Evolutionary conservation across 148 eudicot species (phyloP).

Genomic region (Suaeda aralocaspica): DNA sequence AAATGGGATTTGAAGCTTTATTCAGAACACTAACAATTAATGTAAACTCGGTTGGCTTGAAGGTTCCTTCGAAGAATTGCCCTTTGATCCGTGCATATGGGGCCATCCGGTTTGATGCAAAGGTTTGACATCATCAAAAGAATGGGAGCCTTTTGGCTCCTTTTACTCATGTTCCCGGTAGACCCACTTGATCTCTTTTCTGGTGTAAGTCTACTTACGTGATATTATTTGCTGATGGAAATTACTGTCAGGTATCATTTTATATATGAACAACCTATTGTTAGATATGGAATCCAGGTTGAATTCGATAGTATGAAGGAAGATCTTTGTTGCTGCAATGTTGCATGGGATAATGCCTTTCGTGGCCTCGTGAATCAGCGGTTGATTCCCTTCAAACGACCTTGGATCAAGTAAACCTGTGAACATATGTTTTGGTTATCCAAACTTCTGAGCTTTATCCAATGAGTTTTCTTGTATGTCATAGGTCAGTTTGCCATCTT

Average conservation of each 20-base stretch:
- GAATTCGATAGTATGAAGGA: slow-evolving; percentile 87
- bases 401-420: slow-evolving; percentile 53
- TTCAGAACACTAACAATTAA: neutral
- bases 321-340: slow-evolving; percentile 80
- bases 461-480: slow-evolving; percentile 19
- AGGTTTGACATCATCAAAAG: slow-evolving; percentile 54
- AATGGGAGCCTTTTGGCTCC: slow-evolving; percentile 91
- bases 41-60: neutral
- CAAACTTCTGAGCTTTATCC: neutral
- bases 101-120: slow-evolving; percentile 90
- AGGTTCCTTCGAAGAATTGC: slow-evolving; percentile 85
- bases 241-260: slow-evolving; percentile 23
- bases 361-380: slow-evolving; percentile 56
- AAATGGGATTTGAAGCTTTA: neutral
- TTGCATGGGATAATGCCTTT: slow-evolving; percentile 85
- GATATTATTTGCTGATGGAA: slow-evolving; percentile 1
- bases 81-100: slow-evolving; percentile 95
- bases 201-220: neutral
- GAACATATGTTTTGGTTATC: slow-evolving; percentile 5
- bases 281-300: slow-evolving; percentile 58
- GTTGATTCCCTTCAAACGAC: slow-evolving; percentile 60
- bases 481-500: slow-evolving; percentile 52
- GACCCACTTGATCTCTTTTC: slow-evolving; percentile 15
- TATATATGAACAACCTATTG: slow-evolving; percentile 35
- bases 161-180: slow-evolving; percentile 94